phyloP scores from a whole-genome alignment of 805 yeast genomes.

The Cyberlindnera xishuangbannaensis region DNA sequence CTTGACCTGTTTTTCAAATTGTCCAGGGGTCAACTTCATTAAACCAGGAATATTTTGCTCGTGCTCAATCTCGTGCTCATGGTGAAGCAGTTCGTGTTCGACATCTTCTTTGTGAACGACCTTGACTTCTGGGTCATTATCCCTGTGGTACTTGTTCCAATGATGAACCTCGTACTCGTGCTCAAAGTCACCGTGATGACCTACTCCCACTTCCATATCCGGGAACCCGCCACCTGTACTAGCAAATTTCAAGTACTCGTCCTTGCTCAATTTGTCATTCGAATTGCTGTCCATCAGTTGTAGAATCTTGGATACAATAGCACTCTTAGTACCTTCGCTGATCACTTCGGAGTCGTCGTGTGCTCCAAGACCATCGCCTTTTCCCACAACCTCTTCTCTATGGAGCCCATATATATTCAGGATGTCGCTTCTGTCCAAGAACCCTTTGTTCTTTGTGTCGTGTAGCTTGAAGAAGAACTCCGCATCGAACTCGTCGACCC shows the following conservation, averaged over 20 bases:
- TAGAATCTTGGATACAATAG: constrained; percentile 51
- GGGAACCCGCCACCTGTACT: constrained; percentile 69
- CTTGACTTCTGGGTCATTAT: constrained; percentile 76
- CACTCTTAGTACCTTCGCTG: constrained; percentile 46
- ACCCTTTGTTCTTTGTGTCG: constrained; percentile 58
- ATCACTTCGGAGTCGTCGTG: constrained; percentile 62
- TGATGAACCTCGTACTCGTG: constrained; percentile 92
- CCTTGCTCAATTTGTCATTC: constrained; percentile 58
- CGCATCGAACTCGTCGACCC: constrained; percentile 65
- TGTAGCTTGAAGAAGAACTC: constrained; percentile 75
- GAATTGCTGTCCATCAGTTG: constrained; percentile 55
- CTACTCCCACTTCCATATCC: constrained; percentile 89
- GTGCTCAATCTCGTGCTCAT: constrained; percentile 68
- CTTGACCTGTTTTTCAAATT: constrained; percentile 34
- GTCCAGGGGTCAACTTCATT: constrained; percentile 31
- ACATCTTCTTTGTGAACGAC: constrained; percentile 82
- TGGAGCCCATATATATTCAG: constrained; percentile 75
- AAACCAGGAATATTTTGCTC: constrained; percentile 58
- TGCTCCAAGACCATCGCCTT: constrained; percentile 84
- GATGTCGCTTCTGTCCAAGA: constrained; percentile 56
- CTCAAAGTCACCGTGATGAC: constrained; percentile 92
- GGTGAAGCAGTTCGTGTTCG: constrained; percentile 41
- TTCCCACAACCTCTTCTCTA: constrained; percentile 71
- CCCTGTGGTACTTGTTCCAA: constrained; percentile 76
- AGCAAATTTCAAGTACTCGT: constrained; percentile 66